These are phyloP conservation scores for Celoporthe dispersa DNA, from an alignment of 2,329 filamentous ascomycete species.

Conservation along the genomic window DNA sequence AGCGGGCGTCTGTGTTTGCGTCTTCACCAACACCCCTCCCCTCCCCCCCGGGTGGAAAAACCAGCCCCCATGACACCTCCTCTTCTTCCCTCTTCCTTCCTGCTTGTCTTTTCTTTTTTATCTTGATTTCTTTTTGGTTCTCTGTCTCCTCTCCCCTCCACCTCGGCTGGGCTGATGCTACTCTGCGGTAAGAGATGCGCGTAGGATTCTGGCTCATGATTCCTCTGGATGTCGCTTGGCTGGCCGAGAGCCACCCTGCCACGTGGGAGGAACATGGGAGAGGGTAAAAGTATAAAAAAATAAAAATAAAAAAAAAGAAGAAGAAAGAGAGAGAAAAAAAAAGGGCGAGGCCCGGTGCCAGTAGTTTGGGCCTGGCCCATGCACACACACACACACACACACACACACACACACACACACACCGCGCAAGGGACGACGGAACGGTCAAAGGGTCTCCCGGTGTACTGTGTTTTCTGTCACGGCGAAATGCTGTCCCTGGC, in stretches of 20 bases:
- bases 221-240: background rate
- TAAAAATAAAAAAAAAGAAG: background rate
- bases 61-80: too few relatives aligned
- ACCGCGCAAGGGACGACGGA: background rate
- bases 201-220: background rate
- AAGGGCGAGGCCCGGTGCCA: background rate
- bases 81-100: too few relatives aligned
- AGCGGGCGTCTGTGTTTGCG: background rate
- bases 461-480: background rate
- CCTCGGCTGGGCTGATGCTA: background rate
- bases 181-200: background rate
- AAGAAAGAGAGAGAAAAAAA: background rate
- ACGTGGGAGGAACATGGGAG: slow-evolving; percentile 13
- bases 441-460: background rate
- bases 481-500: background rate
- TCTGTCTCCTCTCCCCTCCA: background rate
- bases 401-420: background rate
- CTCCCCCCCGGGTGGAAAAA: too few relatives aligned
- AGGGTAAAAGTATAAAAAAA: too few relatives aligned
- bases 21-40: background rate
- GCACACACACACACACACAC: background rate
- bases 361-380: background rate
- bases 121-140: background rate
- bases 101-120: background rate
- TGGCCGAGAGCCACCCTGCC: slow-evolving; percentile 7